Evolutionary conservation across 306 rosid genomes (phyloP).

Genomic region (Cotoneaster glaucophyllus): DNA sequence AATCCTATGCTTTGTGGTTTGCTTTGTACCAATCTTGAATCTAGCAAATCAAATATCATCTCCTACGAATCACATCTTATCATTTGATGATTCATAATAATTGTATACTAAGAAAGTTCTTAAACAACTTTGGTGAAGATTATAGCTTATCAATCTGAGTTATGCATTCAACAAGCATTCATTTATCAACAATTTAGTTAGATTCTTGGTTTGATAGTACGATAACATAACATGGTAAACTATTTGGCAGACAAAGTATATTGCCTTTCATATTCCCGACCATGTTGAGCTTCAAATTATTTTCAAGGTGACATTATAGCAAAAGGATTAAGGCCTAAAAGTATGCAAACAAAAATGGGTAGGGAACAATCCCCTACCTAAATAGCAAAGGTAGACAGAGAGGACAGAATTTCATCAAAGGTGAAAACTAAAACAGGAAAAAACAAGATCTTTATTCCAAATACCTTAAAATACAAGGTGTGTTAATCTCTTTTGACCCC

Average conservation of each 20-base stretch:
- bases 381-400: not conserved
- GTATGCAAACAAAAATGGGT: not conserved
- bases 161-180: too few relatives aligned
- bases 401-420: not conserved
- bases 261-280: not conserved
- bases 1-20: not conserved
- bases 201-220: not conserved
- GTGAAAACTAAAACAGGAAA: not conserved
- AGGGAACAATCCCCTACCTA: not conserved
- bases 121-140: too few relatives aligned
- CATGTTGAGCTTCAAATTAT: not conserved
- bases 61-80: not conserved
- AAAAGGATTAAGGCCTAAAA: not conserved
- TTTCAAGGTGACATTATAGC: not conserved
- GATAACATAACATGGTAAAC: not conserved
- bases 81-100: not conserved
- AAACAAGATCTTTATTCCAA: not conserved
- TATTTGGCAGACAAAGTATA: not conserved
- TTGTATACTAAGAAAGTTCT: too few relatives aligned
- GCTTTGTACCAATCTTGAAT: not conserved
- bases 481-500: not conserved
- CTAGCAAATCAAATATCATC: not conserved
- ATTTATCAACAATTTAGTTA: not conserved
- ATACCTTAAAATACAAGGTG: not conserved
- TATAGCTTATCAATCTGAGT: too few relatives aligned